These are phyloP conservation scores for Excoecaria agallocha DNA, from an alignment of 345 rosid genomes.

Conservation along the genomic window DNA sequence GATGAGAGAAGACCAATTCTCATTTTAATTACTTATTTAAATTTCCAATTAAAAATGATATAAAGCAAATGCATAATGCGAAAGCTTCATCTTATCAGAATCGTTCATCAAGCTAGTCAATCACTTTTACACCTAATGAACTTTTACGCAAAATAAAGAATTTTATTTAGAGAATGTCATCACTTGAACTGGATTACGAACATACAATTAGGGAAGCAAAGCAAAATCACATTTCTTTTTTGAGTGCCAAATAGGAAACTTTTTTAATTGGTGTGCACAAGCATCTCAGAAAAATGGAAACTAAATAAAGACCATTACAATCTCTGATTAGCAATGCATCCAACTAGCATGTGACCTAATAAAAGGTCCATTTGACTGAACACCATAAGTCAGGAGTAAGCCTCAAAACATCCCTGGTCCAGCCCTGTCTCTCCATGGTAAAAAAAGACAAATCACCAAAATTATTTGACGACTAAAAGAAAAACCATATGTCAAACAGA, in stretches of 20 bases:
- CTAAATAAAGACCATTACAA: not conserved
- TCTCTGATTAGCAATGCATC: not conserved
- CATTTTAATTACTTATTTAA: slow-evolving; percentile 16
- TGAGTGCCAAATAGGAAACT: not conserved
- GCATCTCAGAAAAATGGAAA: not conserved
- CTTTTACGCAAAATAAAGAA: not conserved
- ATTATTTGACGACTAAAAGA: not conserved
- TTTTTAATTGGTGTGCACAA: not conserved
- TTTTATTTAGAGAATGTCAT: not conserved
- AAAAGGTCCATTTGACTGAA: not conserved
- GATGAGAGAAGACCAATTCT: slow-evolving; percentile 33
- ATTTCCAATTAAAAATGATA: not conserved
- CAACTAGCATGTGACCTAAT: no score
- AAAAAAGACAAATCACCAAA: not conserved
- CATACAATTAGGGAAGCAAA: not conserved
- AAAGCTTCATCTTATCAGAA: not conserved
- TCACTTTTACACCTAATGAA: no score
- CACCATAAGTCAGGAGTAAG: not conserved
- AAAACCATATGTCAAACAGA: not conserved
- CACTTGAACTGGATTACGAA: not conserved
- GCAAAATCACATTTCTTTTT: not conserved
- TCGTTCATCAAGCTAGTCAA: slow-evolving; percentile 7
- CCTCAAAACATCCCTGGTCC: not conserved
- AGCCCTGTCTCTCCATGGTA: not conserved
- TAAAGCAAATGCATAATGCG: slow-evolving; percentile 1